These are phyloP conservation scores for Voacanga thouarsii DNA, from an alignment of 257 asterid species.

Conservation along the genomic window DNA sequence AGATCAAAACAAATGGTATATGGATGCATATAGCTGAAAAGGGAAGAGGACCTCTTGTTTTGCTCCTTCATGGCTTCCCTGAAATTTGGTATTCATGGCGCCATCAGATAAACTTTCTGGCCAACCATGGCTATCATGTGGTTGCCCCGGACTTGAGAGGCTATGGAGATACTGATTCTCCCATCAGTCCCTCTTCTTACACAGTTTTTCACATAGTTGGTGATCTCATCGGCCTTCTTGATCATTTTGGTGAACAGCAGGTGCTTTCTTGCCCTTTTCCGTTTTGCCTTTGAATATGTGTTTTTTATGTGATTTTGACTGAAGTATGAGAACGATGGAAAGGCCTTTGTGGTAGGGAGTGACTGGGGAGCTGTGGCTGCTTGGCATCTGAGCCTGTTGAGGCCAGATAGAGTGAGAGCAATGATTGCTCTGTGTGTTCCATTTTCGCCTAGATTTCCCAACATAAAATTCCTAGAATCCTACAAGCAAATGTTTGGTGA, in stretches of 20 bases:
- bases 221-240: conserved; percentile 48
- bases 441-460: conserved; percentile 28
- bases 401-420: conserved; percentile 46
- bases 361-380: conserved; percentile 57
- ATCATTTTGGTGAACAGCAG: conserved; percentile 42
- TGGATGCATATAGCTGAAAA: conserved; percentile 56
- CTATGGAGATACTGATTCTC: conserved; percentile 47
- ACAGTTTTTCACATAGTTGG: conserved; percentile 47
- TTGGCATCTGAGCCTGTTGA: conserved; percentile 45
- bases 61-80: conserved; percentile 58
- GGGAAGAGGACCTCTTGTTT: conserved; percentile 43
- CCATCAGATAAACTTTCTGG: conserved; percentile 40
- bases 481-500: conserved; percentile 44
- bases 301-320: background rate
- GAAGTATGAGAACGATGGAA: background rate
- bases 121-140: conserved; percentile 39
- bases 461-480: conserved; percentile 25
- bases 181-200: conserved; percentile 38
- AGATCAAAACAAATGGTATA: conserved; percentile 43
- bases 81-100: conserved; percentile 48
- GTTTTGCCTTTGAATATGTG: background rate
- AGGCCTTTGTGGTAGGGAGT: conserved; percentile 48
- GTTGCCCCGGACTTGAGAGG: conserved; percentile 55
- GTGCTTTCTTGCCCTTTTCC: conserved; percentile 7
- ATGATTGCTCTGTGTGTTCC: conserved; percentile 39